Conservation (phyloP, 192 early-diverging fungal genomes). For the Haplosporangium gracile region DNA sequence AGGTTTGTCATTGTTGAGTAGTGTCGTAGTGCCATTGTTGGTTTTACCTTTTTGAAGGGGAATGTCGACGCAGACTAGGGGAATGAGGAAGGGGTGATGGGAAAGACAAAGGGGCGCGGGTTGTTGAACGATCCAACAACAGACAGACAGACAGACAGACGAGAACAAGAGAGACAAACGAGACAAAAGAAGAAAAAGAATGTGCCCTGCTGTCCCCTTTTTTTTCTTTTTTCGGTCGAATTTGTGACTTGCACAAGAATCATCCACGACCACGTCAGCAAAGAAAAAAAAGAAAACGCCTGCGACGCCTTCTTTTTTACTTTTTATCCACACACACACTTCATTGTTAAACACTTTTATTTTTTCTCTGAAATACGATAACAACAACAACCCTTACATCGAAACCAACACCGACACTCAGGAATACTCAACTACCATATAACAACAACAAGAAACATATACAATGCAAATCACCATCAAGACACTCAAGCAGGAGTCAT, state of each 20-base stretch:
- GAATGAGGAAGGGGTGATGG: neutral
- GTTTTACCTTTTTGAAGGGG: no score
- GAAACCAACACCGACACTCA: neutral
- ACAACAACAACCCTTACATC: constrained; percentile 4
- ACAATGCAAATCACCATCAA: constrained; percentile 90
- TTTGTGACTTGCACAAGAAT: neutral
- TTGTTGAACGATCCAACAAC: no score
- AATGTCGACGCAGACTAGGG: neutral
- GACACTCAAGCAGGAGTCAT: constrained; percentile 90
- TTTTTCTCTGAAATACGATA: neutral
- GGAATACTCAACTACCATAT: neutral
- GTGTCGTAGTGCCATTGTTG: neutral
- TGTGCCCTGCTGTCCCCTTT: neutral
- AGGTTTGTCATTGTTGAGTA: neutral
- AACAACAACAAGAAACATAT: neutral
- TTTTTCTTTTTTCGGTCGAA: neutral
- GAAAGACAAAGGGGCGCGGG: neutral
- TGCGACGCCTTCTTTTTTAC: neutral
- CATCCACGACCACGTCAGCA: constrained; percentile 1
- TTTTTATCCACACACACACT: constrained; percentile 5
- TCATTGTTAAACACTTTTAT: neutral
- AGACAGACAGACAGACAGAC: neutral
- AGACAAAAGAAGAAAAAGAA: constrained; percentile 5
- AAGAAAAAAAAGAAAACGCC: neutral
- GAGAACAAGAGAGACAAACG: neutral